A percentile compares a stretch with the other conserved stretches of the same genome.
phyloP scores from a whole-genome alignment of 169 alveolate species.

The Haemoproteus tartakovskyi region DNA sequence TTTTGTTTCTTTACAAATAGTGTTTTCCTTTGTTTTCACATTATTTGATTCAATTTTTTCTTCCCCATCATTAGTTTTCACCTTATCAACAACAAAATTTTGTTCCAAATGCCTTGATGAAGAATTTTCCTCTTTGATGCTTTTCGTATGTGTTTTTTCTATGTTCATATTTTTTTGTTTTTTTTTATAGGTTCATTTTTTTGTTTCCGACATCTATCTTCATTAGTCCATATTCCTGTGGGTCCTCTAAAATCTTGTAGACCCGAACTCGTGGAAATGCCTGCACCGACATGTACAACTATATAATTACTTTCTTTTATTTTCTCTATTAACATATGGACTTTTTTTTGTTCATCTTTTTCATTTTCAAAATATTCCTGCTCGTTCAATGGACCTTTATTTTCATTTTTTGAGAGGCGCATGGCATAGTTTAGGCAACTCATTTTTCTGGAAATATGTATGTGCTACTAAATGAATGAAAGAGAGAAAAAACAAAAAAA shows the following conservation, averaged over 20 bases:
- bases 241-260: conserved; percentile 82
- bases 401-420: conserved; percentile 71
- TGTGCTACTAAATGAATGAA: no score
- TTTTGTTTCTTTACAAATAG: no score
- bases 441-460: conserved; percentile 24
- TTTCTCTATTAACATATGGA: conserved; percentile 58
- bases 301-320: conserved; percentile 67
- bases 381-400: conserved; percentile 79
- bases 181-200: conserved; percentile 42
- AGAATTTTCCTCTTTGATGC: not conserved
- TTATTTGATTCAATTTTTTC: no score
- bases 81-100: not conserved
- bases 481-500: no score
- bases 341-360: conserved; percentile 69
- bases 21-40: no score
- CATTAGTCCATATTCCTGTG: conserved; percentile 80
- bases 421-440: conserved; percentile 70
- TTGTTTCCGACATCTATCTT: no score
- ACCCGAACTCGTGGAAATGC: conserved; percentile 81
- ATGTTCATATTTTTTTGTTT: conserved; percentile 10
- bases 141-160: not conserved
- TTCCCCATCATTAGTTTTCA: not conserved
- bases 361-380: conserved; percentile 73
- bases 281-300: conserved; percentile 80
- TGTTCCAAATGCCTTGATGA: no score